These are phyloP conservation scores for Scenedesmus sp. DNA, from an alignment of 163 green algal species.

Conservation along the genomic window DNA sequence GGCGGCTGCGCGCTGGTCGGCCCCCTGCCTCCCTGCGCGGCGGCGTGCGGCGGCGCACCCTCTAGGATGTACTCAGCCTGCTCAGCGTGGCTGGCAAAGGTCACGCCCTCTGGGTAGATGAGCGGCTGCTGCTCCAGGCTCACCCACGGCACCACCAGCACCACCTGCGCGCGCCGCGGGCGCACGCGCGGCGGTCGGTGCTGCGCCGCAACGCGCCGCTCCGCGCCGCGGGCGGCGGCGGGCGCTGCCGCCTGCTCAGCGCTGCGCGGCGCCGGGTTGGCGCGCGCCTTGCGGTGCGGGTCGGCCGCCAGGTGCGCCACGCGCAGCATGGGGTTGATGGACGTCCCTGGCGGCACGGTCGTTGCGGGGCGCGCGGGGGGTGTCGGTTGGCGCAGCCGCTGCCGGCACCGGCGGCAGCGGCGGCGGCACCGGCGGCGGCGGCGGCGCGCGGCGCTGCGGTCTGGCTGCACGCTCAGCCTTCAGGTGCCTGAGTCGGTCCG, in stretches of 20 bases:
- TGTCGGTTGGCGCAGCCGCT: no score
- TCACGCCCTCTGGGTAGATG: slow-evolving; percentile 80
- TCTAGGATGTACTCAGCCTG: slow-evolving; percentile 84
- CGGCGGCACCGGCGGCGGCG: no score
- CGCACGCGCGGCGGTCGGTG: no score
- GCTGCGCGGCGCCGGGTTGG: no score
- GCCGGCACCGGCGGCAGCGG: not conserved
- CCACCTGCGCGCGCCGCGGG: no score
- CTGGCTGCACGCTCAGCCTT: no score
- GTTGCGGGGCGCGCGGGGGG: no score
- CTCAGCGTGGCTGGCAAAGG: slow-evolving; percentile 82
- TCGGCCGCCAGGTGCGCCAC: slow-evolving; percentile 86
- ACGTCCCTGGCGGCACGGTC: slow-evolving; percentile 75
- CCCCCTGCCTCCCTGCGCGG: no score
- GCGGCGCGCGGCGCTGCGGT: not conserved
- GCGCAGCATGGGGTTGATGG: slow-evolving; percentile 93
- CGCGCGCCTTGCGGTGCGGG: slow-evolving; percentile 7
- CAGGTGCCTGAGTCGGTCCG: no score
- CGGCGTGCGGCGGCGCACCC: no score
- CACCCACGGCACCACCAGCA: slow-evolving; percentile 92
- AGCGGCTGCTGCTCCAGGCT: slow-evolving; percentile 73
- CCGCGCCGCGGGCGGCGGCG: slow-evolving; percentile 39
- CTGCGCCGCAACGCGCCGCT: no score
- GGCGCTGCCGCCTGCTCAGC: not conserved
- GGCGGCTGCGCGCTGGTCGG: no score